Evolutionary conservation across 1,284 basidiomycete genomes (phyloP).

Genomic region (Amylostereum chailletii): DNA sequence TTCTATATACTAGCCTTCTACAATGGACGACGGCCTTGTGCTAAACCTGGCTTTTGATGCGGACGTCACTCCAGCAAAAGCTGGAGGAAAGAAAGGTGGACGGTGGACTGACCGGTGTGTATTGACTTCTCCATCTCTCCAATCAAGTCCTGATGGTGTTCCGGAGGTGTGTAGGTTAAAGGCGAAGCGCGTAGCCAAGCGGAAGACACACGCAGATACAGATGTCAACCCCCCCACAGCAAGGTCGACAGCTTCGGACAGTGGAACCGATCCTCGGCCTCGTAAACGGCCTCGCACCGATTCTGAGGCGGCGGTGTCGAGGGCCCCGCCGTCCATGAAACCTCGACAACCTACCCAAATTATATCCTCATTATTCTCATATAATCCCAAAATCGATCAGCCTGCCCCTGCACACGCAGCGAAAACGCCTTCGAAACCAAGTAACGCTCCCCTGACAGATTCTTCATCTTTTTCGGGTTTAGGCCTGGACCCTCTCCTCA

Average conservation of each 20-base stretch:
- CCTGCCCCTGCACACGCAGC: conserved; percentile 21
- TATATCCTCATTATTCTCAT: conserved; percentile 89
- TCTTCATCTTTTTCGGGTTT: conserved; percentile 69
- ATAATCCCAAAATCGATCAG: conserved; percentile 59
- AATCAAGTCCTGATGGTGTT: conserved; percentile 8
- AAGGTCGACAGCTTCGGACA: conserved; percentile 8
- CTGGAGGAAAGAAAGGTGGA: conserved; percentile 53
- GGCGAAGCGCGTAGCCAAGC: conserved; percentile 58
- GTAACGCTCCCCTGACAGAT: conserved; percentile 76
- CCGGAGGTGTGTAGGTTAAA: conserved; percentile 51
- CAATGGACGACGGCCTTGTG: conserved; percentile 63
- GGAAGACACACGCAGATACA: conserved; percentile 48
- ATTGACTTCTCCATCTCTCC: conserved; percentile 5
- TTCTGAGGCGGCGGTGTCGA: conserved; percentile 10
- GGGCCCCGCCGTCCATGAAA: conserved; percentile 18
- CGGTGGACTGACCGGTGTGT: conserved; percentile 80
- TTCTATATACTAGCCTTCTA: not conserved
- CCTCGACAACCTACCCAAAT: conserved; percentile 49
- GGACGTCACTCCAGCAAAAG: conserved; percentile 19
- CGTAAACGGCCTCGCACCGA: conserved; percentile 44
- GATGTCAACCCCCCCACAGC: conserved; percentile 19
- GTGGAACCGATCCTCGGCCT: conserved; percentile 20
- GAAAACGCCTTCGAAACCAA: conserved; percentile 42
- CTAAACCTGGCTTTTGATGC: conserved; percentile 52
- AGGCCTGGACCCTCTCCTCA: conserved; percentile 77